Evolutionary conservation across 106 monocot genomes (phyloP).

Genomic region (Acanthochlamys bracteata): DNA sequence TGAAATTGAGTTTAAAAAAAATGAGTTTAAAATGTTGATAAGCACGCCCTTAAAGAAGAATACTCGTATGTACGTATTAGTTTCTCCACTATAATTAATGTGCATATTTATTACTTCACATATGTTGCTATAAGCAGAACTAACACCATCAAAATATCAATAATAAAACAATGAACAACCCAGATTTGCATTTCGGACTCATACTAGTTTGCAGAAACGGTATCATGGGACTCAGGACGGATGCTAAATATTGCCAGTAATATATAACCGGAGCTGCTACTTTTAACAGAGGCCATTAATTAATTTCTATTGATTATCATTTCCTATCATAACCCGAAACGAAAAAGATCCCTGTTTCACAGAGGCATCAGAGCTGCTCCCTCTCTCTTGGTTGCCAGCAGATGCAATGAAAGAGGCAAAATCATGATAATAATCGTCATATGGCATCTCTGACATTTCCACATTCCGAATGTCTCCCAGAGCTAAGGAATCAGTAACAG

Average conservation of each 20-base stretch:
- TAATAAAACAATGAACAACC: too few species aligned
- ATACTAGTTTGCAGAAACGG: too few species aligned
- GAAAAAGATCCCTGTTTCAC: slow-evolving; percentile 63
- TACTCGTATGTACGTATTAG: too few species aligned
- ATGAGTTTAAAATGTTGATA: too few species aligned
- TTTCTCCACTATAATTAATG: too few species aligned
- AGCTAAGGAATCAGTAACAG: slow-evolving; percentile 57
- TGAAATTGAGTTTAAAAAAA: too few species aligned
- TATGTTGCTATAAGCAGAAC: too few species aligned
- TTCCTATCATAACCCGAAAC: slow-evolving; percentile 52
- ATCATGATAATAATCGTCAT: slow-evolving; percentile 48
- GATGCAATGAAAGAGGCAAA: slow-evolving; percentile 25
- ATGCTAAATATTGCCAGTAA: not conserved
- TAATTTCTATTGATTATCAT: slow-evolving; percentile 14
- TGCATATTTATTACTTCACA: too few species aligned
- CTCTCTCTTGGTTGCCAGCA: slow-evolving; percentile 20
- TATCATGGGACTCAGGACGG: not conserved
- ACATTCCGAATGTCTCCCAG: slow-evolving; percentile 29
- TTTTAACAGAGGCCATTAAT: not conserved
- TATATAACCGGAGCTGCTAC: not conserved
- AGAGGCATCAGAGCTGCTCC: slow-evolving; percentile 47
- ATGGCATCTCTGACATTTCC: slow-evolving; percentile 36
- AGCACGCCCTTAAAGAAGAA: too few species aligned
- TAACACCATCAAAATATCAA: too few species aligned
- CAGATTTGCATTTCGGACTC: too few species aligned